phyloP scores from a whole-genome alignment of 805 yeast genomes.

The Jamesozyma rosinii region DNA sequence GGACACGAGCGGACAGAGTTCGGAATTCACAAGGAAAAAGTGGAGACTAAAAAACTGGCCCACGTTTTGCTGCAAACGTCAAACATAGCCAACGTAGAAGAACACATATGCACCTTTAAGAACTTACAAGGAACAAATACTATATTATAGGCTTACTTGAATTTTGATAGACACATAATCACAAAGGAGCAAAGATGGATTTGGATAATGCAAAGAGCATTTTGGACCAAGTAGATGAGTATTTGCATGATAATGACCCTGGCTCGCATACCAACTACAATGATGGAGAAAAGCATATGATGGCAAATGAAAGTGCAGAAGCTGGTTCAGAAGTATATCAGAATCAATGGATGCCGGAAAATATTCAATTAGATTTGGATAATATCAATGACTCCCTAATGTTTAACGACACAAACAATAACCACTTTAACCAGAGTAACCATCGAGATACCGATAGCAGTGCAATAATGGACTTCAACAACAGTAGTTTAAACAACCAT shows the following conservation, averaged over 20 bases:
- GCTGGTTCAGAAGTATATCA: background rate
- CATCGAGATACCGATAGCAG: background rate
- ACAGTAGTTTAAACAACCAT: background rate
- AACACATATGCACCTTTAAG: no score
- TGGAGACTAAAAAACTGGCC: no score
- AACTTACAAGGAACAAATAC: no score
- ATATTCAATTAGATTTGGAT: conserved; percentile 10
- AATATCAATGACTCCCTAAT: conserved; percentile 5
- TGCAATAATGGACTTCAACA: background rate
- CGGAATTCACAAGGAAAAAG: no score
- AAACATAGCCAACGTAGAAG: no score
- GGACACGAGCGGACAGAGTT: no score
- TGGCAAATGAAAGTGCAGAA: background rate
- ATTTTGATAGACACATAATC: no score
- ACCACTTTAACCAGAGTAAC: background rate
- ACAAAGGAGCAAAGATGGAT: conserved; percentile 3
- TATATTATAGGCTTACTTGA: no score
- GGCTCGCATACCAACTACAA: background rate
- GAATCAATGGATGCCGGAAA: conserved; percentile 6
- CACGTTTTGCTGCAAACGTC: no score
- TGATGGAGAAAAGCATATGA: background rate
- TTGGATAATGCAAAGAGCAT: conserved; percentile 19
- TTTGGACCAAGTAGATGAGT: conserved; percentile 25
- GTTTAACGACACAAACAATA: background rate
- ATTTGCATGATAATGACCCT: conserved; percentile 9